These are phyloP conservation scores for Fusarium tricinctum DNA, from an alignment of 2,329 filamentous ascomycete species.

Conservation along the genomic window DNA sequence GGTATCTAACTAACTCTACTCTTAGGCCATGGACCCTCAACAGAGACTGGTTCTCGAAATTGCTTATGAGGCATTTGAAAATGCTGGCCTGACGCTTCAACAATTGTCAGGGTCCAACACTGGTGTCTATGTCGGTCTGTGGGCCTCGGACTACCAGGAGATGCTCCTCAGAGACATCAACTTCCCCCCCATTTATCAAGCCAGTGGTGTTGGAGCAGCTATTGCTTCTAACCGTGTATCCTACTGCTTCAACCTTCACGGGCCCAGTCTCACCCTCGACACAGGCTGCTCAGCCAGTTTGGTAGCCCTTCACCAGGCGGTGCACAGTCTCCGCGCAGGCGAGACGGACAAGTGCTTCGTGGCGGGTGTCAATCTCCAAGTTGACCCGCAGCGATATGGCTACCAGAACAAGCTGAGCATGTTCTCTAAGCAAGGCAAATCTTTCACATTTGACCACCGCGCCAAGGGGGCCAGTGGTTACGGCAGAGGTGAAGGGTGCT, in stretches of 20 bases:
- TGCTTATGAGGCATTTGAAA: constrained; percentile 50
- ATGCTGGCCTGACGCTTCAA: constrained; percentile 53
- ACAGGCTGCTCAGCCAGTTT: constrained; percentile 66
- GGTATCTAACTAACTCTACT: neutral
- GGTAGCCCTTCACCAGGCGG: constrained; percentile 62
- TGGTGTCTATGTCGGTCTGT: constrained; percentile 51
- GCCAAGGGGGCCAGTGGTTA: constrained; percentile 65
- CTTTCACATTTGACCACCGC: constrained; percentile 56
- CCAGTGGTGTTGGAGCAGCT: constrained; percentile 58
- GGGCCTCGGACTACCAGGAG: constrained; percentile 46
- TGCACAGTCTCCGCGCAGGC: constrained; percentile 51
- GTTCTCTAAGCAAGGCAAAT: constrained; percentile 50
- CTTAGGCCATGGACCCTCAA: constrained; percentile 49
- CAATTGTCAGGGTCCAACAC: constrained; percentile 45
- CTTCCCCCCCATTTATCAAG: constrained; percentile 63
- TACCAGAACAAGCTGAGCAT: constrained; percentile 46
- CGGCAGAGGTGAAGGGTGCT: constrained; percentile 62
- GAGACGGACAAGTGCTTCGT: constrained; percentile 52
- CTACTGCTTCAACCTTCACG: constrained; percentile 63
- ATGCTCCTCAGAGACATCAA: constrained; percentile 52
- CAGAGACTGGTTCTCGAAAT: constrained; percentile 48
- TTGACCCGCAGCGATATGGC: constrained; percentile 45
- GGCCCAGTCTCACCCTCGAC: constrained; percentile 64
- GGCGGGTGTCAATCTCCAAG: constrained; percentile 48
- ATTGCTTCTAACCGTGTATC: constrained; percentile 64